Conservation (phyloP, 1,284 basidiomycete genomes). For the Paramarasmius palmivorus region DNA sequence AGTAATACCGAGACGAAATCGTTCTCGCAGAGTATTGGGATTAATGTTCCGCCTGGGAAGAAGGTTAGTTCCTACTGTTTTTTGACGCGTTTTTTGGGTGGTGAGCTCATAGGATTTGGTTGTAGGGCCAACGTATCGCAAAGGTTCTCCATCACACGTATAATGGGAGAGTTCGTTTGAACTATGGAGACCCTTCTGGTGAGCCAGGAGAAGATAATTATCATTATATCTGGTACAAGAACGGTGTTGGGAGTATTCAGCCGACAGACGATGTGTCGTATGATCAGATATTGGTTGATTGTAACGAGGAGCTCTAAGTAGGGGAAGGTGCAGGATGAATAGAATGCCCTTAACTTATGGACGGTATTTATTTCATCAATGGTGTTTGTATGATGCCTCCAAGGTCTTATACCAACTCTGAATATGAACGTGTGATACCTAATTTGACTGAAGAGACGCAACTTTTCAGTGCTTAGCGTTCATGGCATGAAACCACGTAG, state of each 20-base stretch:
- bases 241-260: constrained; percentile 1
- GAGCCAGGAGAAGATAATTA: not conserved
- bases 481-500: no score
- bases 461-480: no score
- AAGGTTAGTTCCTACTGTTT: no score
- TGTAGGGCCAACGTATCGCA: not conserved
- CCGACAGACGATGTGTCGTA: not conserved
- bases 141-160: not conserved
- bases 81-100: no score
- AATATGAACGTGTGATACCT: no score
- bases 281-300: not conserved
- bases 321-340: no score
- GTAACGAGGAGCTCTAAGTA: not conserved
- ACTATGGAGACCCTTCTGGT: not conserved
- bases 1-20: not conserved
- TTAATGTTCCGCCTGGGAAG: not conserved
- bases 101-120: not conserved
- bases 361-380: no score
- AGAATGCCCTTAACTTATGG: no score
- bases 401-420: no score
- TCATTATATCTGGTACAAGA: not conserved
- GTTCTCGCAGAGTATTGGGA: not conserved
- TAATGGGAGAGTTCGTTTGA: not conserved
- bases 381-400: no score
- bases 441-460: no score